These are phyloP conservation scores for Calycina herbarum DNA, from an alignment of 2,329 filamentous ascomycete species.

Conservation along the genomic window DNA sequence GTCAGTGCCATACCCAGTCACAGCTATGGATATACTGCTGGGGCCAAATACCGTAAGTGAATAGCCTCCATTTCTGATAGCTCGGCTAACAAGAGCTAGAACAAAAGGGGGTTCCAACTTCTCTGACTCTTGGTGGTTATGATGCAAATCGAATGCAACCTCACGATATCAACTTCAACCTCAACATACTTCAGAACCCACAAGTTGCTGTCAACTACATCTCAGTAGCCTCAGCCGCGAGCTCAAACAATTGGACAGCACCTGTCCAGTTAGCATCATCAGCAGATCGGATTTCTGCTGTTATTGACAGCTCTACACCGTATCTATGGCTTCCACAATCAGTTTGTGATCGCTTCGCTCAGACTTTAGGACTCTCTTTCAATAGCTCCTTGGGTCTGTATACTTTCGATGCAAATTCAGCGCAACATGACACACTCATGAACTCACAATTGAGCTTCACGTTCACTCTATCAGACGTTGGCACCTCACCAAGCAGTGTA, in stretches of 20 bases:
- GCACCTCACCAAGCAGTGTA: slow-evolving; percentile 45
- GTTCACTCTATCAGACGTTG: slow-evolving; percentile 54
- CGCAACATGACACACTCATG: slow-evolving; percentile 51
- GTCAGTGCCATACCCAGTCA: slow-evolving; percentile 66
- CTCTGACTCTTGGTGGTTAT: slow-evolving; percentile 70
- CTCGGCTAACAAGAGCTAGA: slow-evolving; percentile 37
- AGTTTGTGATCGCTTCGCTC: slow-evolving; percentile 65
- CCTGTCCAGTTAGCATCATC: slow-evolving; percentile 25
- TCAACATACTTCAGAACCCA: slow-evolving; percentile 52
- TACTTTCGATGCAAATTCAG: slow-evolving; percentile 55
- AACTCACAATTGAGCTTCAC: slow-evolving; percentile 51
- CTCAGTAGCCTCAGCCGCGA: slow-evolving; percentile 25
- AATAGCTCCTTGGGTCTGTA: slow-evolving; percentile 66
- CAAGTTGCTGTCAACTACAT: slow-evolving; percentile 30
- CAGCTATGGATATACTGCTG: slow-evolving; percentile 75
- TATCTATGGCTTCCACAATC: slow-evolving; percentile 61
- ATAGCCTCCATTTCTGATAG: neutral
- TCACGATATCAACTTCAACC: slow-evolving; percentile 60
- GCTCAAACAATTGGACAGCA: slow-evolving; percentile 57
- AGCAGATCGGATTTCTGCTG: slow-evolving; percentile 29
- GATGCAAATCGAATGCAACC: slow-evolving; percentile 61
- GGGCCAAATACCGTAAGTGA: slow-evolving; percentile 66
- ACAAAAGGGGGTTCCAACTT: slow-evolving; percentile 49
- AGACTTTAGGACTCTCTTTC: slow-evolving; percentile 63
- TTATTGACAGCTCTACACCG: slow-evolving; percentile 63